A percentile compares a stretch with the other conserved stretches of the same genome.
These are phyloP conservation scores for Beauveria asiatica DNA, from an alignment of 2,329 filamentous ascomycete genomes.

Conservation along the genomic window DNA sequence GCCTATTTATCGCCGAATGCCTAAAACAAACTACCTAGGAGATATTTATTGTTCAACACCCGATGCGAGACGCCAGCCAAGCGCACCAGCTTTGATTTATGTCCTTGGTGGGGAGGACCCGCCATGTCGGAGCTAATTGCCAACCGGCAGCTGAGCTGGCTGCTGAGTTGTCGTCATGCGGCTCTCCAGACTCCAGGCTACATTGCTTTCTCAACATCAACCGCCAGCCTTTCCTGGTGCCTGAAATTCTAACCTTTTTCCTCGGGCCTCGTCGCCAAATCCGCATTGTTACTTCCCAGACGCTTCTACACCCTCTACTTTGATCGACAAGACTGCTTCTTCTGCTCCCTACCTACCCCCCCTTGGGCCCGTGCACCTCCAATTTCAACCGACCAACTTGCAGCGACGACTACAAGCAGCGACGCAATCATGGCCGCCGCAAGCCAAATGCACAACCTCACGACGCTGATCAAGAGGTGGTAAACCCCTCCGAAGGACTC, in stretches of 20 bases:
- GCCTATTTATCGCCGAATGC: too few relatives aligned
- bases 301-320: neutral
- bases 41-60: too few relatives aligned
- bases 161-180: neutral
- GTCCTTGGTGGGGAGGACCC: neutral
- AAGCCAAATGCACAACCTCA: slow-evolving; percentile 90
- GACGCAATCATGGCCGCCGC: slow-evolving; percentile 54
- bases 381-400: neutral
- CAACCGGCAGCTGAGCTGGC: neutral
- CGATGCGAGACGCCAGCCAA: neutral
- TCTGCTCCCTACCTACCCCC: neutral
- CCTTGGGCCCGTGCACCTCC: neutral
- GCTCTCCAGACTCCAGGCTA: neutral
- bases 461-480: slow-evolving; percentile 96
- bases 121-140: neutral
- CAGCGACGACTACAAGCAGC: neutral
- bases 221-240: neutral
- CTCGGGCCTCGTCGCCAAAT: neutral
- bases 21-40: too few relatives aligned
- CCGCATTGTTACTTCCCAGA: neutral
- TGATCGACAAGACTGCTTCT: neutral
- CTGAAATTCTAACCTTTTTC: neutral
- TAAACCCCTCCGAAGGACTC: too few relatives aligned
- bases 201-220: neutral
- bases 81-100: neutral